A percentile compares a stretch with the other conserved stretches of the same genome.
phyloP scores from a whole-genome alignment of 2,329 filamentous ascomycete species.

The Fusarium luffae region DNA sequence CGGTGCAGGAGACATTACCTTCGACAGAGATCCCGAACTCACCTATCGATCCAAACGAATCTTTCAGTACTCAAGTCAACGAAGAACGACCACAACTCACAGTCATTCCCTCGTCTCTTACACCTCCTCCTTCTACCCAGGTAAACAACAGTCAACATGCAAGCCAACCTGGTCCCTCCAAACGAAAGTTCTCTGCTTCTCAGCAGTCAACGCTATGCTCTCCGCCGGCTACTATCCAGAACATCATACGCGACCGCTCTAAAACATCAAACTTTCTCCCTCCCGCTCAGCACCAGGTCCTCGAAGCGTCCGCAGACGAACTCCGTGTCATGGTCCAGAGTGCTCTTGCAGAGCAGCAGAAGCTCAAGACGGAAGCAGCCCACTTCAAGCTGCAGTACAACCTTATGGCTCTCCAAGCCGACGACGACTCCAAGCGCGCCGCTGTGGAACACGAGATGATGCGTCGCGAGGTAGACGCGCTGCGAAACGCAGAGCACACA shows the following conservation, averaged over 20 bases:
- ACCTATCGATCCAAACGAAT: constrained; percentile 60
- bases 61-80: constrained; percentile 63
- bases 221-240: constrained; percentile 62
- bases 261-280: constrained; percentile 56
- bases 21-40: constrained; percentile 68
- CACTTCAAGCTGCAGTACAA: constrained; percentile 93
- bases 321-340: constrained; percentile 67
- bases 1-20: constrained; percentile 66
- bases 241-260: constrained; percentile 49
- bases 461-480: constrained; percentile 85
- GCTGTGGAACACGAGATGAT: constrained; percentile 93
- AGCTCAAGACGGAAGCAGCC: constrained; percentile 82
- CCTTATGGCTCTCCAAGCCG: constrained; percentile 83
- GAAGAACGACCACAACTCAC: constrained; percentile 58
- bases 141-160: constrained; percentile 49
- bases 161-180: constrained; percentile 40
- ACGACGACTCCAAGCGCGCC: constrained; percentile 85
- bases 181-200: constrained; percentile 52
- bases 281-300: constrained; percentile 62
- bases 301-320: constrained; percentile 65
- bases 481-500: constrained; percentile 78
- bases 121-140: constrained; percentile 68
- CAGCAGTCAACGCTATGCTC: constrained; percentile 64
- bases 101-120: constrained; percentile 68
- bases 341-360: constrained; percentile 66